Conservation (phyloP, 73 alveolate species). For the Tetrahymena thermophila region DNA sequence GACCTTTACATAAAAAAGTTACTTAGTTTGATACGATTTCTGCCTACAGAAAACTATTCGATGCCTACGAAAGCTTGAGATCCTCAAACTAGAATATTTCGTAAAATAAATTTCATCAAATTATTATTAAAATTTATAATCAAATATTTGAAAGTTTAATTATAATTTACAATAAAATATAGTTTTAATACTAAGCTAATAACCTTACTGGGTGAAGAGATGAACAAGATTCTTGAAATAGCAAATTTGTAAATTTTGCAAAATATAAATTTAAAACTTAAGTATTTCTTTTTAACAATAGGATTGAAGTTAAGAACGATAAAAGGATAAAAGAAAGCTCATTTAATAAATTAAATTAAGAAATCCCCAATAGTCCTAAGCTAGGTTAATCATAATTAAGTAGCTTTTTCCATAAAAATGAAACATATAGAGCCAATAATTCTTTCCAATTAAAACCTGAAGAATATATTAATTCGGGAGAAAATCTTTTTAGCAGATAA, state of each 20-base stretch:
- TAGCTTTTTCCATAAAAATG: neutral
- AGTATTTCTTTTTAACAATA: too few species aligned
- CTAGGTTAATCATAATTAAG: neutral
- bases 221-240: neutral
- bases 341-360: neutral
- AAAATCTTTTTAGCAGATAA: neutral
- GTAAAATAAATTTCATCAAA: neutral
- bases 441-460: neutral
- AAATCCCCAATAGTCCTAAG: neutral
- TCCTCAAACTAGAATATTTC: neutral
- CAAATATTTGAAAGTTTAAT: neutral
- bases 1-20: neutral
- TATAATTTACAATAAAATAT: neutral
- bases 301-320: neutral
- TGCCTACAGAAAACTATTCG: neutral
- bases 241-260: neutral
- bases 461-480: neutral
- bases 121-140: too few species aligned
- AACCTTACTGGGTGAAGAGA: neutral
- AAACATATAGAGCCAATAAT: too few species aligned
- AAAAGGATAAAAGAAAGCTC: neutral
- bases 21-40: neutral
- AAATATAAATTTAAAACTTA: too few species aligned
- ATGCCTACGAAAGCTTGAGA: neutral
- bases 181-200: neutral